Base-by-base conservation (phyloP, 345 rosid species). In the Lepidium aucheri region DNA sequence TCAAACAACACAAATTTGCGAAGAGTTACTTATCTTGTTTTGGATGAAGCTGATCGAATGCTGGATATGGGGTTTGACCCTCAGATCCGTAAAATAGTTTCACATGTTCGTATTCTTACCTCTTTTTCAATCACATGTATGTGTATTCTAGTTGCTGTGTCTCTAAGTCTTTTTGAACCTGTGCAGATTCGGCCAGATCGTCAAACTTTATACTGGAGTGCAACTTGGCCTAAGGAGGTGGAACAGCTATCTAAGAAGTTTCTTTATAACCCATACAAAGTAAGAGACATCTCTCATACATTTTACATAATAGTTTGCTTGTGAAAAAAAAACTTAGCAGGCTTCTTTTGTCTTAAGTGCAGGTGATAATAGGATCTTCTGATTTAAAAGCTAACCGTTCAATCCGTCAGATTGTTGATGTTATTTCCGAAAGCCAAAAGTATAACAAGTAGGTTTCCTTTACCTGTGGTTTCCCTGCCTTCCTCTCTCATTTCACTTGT, bases 1-100 rank as follows among this genome's bases (percentile, higher is more conserved):
- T 91, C 96, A 0, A 88, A 91, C 77, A 84, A 89, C 70, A 95
- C 99, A 43, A 95, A 95, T 72, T 67, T 95, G 79, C 83, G 94
- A 53, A 84, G 99, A 65, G 97, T 95, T 69, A 95, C 99, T 40
- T 95, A 95, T 70, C 91, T 95, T 57, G 99, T 95, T 28, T 69
- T 95, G 84, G 99, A 95, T 72, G 99, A 95, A 70, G 99, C 99
- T 61, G 99, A 95, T 84, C 80, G 99, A 70, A 95, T 95, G 99
- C 79, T 95, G 41, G 97, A 95, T 73, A 95, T 95, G 99, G 99
- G 99, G 5, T 95, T 95, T 60, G 97, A 95, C 53, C 99, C 97
- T 77, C 99, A 95, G 60, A 91, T 95, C 58, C 78, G 87, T 41
- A 95, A 95, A 81, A 84, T 91, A 73, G 79, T 95, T 70, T 76